Conservation (phyloP, 352 stramenopile species). For the Phytophthora megakarya region DNA sequence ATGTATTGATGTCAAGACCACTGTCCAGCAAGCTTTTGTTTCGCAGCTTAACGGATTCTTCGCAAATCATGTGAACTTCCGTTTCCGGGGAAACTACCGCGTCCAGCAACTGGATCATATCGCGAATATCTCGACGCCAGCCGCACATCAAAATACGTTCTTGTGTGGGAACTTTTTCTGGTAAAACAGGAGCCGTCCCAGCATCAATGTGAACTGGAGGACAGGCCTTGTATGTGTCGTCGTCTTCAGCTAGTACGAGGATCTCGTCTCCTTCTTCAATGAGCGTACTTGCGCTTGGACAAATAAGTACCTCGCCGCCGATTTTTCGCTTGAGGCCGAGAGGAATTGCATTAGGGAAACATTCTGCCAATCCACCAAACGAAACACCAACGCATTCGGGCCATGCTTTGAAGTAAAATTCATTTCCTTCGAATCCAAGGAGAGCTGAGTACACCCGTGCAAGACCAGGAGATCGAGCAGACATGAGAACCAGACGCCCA, state of each 20-base stretch:
- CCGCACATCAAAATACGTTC: slow-evolving; percentile 88
- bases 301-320: slow-evolving; percentile 68
- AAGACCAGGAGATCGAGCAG: slow-evolving; percentile 78
- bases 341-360: slow-evolving; percentile 83
- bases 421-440: slow-evolving; percentile 88
- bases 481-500: slow-evolving; percentile 86
- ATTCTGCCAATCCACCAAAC: slow-evolving; percentile 69
- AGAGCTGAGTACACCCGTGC: slow-evolving; percentile 67
- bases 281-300: slow-evolving; percentile 39
- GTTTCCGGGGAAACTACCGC: slow-evolving; percentile 61
- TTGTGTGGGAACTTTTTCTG: slow-evolving; percentile 26
- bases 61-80: slow-evolving; percentile 85
- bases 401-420: slow-evolving; percentile 92
- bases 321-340: slow-evolving; percentile 74
- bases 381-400: slow-evolving; percentile 71
- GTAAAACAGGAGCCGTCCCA: slow-evolving; percentile 34
- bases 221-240: slow-evolving; percentile 86
- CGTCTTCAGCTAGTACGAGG: slow-evolving; percentile 86
- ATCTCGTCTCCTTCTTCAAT: slow-evolving; percentile 70
- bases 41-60: slow-evolving; percentile 67
- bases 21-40: slow-evolving; percentile 67
- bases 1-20: slow-evolving; percentile 48
- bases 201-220: slow-evolving; percentile 43
- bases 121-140: slow-evolving; percentile 88
- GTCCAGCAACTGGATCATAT: slow-evolving; percentile 89